Evolutionary conservation across 2,329 filamentous ascomycete species (phyloP).

Genomic region (Penicillium sp.): DNA sequence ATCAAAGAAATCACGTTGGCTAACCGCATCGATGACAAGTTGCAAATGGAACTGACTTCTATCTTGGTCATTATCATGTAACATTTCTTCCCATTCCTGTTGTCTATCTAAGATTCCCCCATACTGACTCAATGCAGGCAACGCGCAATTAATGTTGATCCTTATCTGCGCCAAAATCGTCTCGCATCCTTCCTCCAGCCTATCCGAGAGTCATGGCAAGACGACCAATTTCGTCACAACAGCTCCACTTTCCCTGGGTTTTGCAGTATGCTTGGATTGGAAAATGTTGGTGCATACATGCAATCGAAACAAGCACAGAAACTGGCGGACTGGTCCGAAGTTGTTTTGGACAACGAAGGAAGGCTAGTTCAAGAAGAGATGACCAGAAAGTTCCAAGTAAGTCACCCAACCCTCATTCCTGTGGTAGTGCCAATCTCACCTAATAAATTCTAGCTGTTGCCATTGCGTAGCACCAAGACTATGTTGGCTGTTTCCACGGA

Average conservation of each 20-base stretch:
- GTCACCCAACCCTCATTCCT: constrained; percentile 13
- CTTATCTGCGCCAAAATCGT: constrained; percentile 66
- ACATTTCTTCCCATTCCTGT: background rate
- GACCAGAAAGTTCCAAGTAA: constrained; percentile 68
- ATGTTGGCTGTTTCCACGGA: constrained; percentile 92
- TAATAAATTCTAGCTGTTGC: constrained; percentile 57
- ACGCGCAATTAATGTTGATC: constrained; percentile 72
- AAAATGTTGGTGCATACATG: constrained; percentile 78
- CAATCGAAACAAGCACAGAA: constrained; percentile 69
- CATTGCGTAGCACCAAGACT: constrained; percentile 82
- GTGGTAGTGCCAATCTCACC: constrained; percentile 5
- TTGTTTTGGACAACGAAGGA: constrained; percentile 74
- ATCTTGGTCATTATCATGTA: constrained; percentile 91
- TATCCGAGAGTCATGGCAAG: constrained; percentile 76
- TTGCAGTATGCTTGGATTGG: constrained; percentile 73
- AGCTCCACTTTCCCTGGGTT: constrained; percentile 76
- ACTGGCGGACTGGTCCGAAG: constrained; percentile 77
- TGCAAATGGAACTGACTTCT: constrained; percentile 80
- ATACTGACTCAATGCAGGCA: constrained; percentile 55
- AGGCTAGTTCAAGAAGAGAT: constrained; percentile 74
- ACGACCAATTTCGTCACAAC: constrained; percentile 63
- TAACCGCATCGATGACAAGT: constrained; percentile 74
- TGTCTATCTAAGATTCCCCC: background rate
- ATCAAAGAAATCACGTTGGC: constrained; percentile 72
- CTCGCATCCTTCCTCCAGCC: constrained; percentile 78